Evolutionary conservation across 306 rosid genomes (phyloP).

Genomic region (Echinosophora koreensis): DNA sequence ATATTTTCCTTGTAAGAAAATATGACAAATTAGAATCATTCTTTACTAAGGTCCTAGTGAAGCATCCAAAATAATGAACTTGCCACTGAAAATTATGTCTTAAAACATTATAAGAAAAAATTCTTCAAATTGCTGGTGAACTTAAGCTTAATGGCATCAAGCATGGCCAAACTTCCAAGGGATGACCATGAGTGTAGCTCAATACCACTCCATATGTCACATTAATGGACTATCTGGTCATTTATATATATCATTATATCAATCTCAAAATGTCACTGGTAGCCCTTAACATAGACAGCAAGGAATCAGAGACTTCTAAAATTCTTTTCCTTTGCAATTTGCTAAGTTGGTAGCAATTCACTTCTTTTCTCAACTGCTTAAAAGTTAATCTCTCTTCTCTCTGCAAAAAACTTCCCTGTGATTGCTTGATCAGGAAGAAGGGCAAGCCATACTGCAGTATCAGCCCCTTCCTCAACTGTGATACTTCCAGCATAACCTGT

Average conservation of each 20-base stretch:
- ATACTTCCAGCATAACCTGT: constrained; percentile 88
- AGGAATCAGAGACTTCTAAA: constrained; percentile 13
- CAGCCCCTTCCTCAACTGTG: constrained; percentile 86
- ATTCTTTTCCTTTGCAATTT: not conserved
- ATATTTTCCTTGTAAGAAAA: not conserved
- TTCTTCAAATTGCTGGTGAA: constrained; percentile 31
- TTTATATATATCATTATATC: constrained; percentile 28
- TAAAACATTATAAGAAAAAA: not conserved
- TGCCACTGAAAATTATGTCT: constrained; percentile 7
- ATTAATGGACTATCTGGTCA: not conserved
- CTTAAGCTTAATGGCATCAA: constrained; percentile 8
- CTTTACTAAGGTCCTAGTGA: not conserved
- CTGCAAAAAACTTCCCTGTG: constrained; percentile 82
- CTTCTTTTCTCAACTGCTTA: constrained; percentile 36
- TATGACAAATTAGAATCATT: too few relatives aligned
- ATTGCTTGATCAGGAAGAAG: constrained; percentile 87
- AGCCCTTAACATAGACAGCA: constrained; percentile 10
- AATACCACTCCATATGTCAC: constrained; percentile 17
- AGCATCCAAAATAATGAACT: constrained; percentile 21
- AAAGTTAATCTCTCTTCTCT: constrained; percentile 82
- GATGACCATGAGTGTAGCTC: constrained; percentile 8
- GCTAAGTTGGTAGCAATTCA: not conserved
- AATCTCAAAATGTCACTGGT: not conserved
- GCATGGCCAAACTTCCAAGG: constrained; percentile 6
- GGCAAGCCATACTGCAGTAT: constrained; percentile 92